phyloP scores from a whole-genome alignment of 306 rosid species.

The Begonia loranthoides region DNA sequence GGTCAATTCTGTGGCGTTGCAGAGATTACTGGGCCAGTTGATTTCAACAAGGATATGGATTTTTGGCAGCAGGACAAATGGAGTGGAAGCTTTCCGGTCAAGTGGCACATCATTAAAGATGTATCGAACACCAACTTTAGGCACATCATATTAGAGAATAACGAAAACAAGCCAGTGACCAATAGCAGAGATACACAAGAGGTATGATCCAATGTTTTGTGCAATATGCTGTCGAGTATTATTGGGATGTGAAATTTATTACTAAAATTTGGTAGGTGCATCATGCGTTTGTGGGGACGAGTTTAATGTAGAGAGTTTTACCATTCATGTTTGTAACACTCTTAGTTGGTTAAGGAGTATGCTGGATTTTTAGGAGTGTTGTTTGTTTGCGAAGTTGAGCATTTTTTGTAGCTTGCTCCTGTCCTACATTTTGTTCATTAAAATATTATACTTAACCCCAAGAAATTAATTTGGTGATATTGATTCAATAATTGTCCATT shows the following conservation, averaged over 20 bases:
- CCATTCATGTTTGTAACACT: too few relatives aligned
- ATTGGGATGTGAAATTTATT: too few relatives aligned
- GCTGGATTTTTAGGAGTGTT: too few relatives aligned
- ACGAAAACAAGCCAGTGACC: conserved; percentile 95
- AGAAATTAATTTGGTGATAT: neutral
- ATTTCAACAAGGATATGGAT: conserved; percentile 77
- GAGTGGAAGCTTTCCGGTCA: conserved; percentile 92
- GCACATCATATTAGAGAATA: conserved; percentile 82
- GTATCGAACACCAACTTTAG: conserved; percentile 67
- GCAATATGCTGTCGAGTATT: neutral
- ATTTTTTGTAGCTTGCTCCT: too few relatives aligned
- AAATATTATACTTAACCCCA: too few relatives aligned
- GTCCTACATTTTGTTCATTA: too few relatives aligned
- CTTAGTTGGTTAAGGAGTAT: too few relatives aligned
- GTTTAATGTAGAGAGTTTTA: too few relatives aligned
- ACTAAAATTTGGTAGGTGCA: too few relatives aligned
- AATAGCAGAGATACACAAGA: conserved; percentile 96
- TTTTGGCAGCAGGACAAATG: conserved; percentile 99
- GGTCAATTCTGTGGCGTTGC: conserved; percentile 93
- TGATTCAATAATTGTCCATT: conserved; percentile 10
- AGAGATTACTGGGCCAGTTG: conserved; percentile 75
- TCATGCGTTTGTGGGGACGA: too few relatives aligned
- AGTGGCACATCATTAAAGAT: conserved; percentile 88
- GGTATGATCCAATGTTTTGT: conserved; percentile 19
- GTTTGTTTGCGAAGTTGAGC: too few relatives aligned